phyloP scores from a whole-genome alignment of 2,329 filamentous ascomycete genomes.

The Bertia moriformis region DNA sequence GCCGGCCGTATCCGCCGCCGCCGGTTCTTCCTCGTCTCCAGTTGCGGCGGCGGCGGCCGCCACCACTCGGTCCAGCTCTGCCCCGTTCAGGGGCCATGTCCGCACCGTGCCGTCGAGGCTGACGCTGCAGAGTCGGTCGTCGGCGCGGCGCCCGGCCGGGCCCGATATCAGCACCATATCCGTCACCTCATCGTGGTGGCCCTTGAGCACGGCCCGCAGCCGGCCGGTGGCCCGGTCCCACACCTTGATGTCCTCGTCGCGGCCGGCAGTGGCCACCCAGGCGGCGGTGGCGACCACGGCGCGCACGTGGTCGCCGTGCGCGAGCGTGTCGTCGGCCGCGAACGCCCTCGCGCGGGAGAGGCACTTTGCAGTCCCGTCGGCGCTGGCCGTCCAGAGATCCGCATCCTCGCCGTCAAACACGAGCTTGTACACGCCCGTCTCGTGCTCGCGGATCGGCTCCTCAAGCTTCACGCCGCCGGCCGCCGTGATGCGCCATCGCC shows the following conservation, averaged over 20 bases:
- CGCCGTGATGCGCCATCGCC: slow-evolving; percentile 55
- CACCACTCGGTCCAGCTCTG: slow-evolving; percentile 34
- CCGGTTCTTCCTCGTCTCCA: slow-evolving; percentile 30
- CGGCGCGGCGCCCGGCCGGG: no score
- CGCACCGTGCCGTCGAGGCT: slow-evolving; percentile 82
- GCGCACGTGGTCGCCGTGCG: slow-evolving; percentile 80
- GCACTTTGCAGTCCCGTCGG: slow-evolving; percentile 76
- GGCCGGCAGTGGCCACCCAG: slow-evolving; percentile 74
- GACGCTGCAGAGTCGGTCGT: slow-evolving; percentile 55
- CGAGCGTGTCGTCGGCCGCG: slow-evolving; percentile 55
- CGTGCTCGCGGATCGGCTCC: slow-evolving; percentile 59
- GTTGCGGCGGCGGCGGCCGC: slow-evolving; percentile 27
- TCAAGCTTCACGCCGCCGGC: slow-evolving; percentile 36
- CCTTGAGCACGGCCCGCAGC: slow-evolving; percentile 59
- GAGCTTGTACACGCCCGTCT: slow-evolving; percentile 78
- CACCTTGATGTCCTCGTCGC: slow-evolving; percentile 81
- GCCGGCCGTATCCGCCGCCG: no score
- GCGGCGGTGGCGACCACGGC: slow-evolving; percentile 62
- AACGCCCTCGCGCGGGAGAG: slow-evolving; percentile 56
- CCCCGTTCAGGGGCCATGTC: slow-evolving; percentile 63
- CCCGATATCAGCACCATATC: slow-evolving; percentile 58
- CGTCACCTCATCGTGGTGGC: slow-evolving; percentile 89
- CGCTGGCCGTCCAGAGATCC: slow-evolving; percentile 85
- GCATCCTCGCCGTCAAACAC: slow-evolving; percentile 55
- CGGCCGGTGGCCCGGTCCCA: slow-evolving; percentile 68